phyloP scores from a whole-genome alignment of 2,329 filamentous ascomycete species.

The Colletotrichum chlorophyti region DNA sequence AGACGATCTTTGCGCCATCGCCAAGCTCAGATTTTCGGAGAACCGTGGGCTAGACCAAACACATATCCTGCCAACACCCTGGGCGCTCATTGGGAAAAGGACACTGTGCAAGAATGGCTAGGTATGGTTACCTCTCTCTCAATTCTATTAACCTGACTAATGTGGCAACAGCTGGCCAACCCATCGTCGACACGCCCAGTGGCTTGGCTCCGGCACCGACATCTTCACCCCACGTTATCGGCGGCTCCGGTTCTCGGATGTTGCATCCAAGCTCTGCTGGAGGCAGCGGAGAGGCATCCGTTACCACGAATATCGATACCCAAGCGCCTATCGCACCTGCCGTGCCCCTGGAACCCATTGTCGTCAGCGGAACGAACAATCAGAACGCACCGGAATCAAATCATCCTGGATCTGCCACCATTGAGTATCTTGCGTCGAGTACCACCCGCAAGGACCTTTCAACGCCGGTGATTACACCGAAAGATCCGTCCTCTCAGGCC shows the following conservation, averaged over 20 bases:
- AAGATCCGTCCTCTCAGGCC: too few relatives aligned
- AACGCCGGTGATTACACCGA: too few relatives aligned
- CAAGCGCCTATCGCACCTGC: too few relatives aligned
- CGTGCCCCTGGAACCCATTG: background rate
- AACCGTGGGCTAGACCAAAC: background rate
- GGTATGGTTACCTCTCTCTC: conserved; percentile 35
- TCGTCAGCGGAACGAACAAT: conserved; percentile 3
- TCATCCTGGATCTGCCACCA: background rate
- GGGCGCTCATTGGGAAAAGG: conserved; percentile 33
- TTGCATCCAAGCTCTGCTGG: background rate
- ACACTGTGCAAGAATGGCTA: conserved; percentile 44
- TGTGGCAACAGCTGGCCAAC: background rate
- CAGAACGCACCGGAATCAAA: background rate
- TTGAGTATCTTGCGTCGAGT: too few relatives aligned
- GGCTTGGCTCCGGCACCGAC: conserved; percentile 1
- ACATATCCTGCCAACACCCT: conserved; percentile 32
- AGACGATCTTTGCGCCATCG: conserved; percentile 41
- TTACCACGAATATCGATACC: background rate
- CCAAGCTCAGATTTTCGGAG: conserved; percentile 33
- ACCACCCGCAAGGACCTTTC: background rate
- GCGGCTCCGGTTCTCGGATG: background rate
- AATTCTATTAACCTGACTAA: background rate
- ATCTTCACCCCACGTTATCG: too few relatives aligned
- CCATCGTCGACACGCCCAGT: background rate
- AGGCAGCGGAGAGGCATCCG: background rate